Base-by-base conservation (phyloP, 331 rosid species). In the Erythrophleum ivorense region DNA sequence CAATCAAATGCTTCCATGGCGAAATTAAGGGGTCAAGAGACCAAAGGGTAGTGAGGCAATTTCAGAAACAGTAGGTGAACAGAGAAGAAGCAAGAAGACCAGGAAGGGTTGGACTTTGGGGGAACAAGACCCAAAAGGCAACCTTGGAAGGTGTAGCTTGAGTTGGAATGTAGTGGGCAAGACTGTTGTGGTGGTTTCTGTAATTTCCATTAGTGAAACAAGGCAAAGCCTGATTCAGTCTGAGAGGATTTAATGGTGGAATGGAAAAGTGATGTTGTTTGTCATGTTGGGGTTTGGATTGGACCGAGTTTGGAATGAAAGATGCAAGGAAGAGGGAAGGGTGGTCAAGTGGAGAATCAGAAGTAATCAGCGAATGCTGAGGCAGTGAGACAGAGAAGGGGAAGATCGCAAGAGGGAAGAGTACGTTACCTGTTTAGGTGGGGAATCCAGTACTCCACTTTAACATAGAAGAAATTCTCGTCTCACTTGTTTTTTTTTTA, bases 1-100 rank as follows among this genome's bases (percentile, higher is more conserved):
- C 86, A 89, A 19, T 83, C 73, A 81, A 81, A 87, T 14, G 66
- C 88, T 38, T 78, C 94, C 94, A 90, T 84, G n/a, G 2, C 75
- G 10, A 49, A 70, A 43, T 9, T 21, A 77, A 73, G 31, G 31
- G 43, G 10, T 78, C 71, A 76, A 77, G 34, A 69, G 53, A 3
- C 9, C 2, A 41, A 67, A 52, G 65, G 54, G 72, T n/a, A 63
- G 46, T 43, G 46, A n/a, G 14, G 49, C 45, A 58, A 12, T 59
- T 62, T 77, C 68, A 82, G 57, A 75, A 63, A 71, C 33, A 79
- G 77, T 11, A 36, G 50, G 57, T 6, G 31, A 62, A 73, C 34
- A 24, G 53, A 48, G 49, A 49, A 49, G 78, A 46, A 29, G 4
- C 15, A 6, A 68, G 8, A 15, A 38, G 9, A 14, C 62, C 12